Evolutionary conservation across 352 stramenopile species (phyloP), one percentile per base, ranked within the genome.

Genomic region (Globisporangium okanoganense): DNA sequence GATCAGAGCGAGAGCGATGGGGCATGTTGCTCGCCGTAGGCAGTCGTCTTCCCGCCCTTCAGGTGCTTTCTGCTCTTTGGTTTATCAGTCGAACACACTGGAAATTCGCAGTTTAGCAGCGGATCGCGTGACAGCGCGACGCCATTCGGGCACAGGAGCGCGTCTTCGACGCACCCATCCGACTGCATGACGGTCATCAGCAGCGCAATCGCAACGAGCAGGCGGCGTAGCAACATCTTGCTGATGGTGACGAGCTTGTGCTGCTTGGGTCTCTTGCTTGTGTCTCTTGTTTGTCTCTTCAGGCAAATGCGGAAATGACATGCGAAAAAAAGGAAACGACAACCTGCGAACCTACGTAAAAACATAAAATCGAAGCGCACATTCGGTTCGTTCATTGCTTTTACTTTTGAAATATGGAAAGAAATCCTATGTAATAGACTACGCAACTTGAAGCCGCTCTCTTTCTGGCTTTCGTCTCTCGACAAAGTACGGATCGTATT

Each of bases 111-210:
- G 45, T 65, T 48, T 5, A 52, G 43, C 22, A 44, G n/a, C 33
- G 56, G 62, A n/a, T 66, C 57, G 27, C 62, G 62, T 25, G 29
- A 40, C n/a, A 67, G 33, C 18, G 58, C 33, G 14, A 24, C 22
- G 40, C 62, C 61, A 35, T 67, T 47, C 14, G 49, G 36, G 56
- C 62, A 64, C 13, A 64, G 24, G 22, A 65, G 47, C 3, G 24
- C 45, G 52, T 67, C 62, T 44, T 67, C 62, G 14, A 50, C 29
- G 43, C 62, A 67, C 57, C 13, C 72, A n/a, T 64, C 79, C 77
- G 45, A 8, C 20, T 20, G 27, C 50, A 4, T 35, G n/a, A n/a
- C 52, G 22, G 1, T 24, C 6, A 16, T 48, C 9, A 77, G 36
- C 0, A 67, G 49, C 27, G 33, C 10, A 16, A 45, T 56, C 27